Conservation (phyloP, 2,329 filamentous ascomycete species). For the Fusarium sp. region DNA sequence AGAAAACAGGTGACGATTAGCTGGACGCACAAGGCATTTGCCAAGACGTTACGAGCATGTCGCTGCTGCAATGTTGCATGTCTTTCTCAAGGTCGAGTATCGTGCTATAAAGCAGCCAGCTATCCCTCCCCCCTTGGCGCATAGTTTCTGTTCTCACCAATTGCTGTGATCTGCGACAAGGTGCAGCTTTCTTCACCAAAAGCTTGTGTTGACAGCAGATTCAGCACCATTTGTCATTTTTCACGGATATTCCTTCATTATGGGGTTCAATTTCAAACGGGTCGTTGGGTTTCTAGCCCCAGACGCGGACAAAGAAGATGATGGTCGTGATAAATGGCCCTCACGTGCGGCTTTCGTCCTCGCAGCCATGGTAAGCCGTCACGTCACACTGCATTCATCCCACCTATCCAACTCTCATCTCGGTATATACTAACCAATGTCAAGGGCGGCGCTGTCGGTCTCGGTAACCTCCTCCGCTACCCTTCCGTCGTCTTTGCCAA, state of each 20-base stretch:
- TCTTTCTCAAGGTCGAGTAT: not conserved
- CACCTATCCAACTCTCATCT: too few species aligned
- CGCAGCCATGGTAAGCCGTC: not conserved
- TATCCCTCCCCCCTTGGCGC: not conserved
- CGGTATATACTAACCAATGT: not conserved
- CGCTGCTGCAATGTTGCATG: too few species aligned
- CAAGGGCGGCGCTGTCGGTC: slow-evolving; percentile 8
- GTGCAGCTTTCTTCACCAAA: not conserved
- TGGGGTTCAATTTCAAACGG: not conserved
- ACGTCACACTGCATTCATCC: not conserved
- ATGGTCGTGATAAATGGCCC: slow-evolving; percentile 3
- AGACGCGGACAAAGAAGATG: slow-evolving; percentile 1
- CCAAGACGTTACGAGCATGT: not conserved
- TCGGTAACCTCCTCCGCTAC: slow-evolving; percentile 9
- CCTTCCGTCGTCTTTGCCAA: slow-evolving; percentile 18
- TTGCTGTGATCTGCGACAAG: not conserved
- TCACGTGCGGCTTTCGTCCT: not conserved
- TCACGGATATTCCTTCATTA: not conserved
- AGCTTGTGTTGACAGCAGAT: not conserved
- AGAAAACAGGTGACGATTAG: not conserved
- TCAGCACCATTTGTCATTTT: not conserved
- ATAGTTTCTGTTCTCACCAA: not conserved
- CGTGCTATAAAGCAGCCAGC: not conserved
- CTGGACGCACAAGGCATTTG: not conserved
- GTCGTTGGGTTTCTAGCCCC: not conserved